Conservation (phyloP, 257 asterid species). For the Penstemon newberryi region DNA sequence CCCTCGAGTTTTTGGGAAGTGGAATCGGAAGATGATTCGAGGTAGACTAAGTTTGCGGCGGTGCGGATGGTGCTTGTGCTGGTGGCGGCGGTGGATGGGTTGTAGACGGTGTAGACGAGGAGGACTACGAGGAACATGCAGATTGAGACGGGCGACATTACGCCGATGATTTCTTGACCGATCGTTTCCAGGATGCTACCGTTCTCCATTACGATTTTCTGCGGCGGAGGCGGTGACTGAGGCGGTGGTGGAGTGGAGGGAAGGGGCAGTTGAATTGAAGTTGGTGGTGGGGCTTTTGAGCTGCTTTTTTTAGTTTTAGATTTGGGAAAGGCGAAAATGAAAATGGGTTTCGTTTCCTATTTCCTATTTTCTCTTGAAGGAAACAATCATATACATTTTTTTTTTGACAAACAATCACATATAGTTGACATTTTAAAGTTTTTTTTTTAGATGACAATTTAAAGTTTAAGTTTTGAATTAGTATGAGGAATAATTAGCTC, state of each 20-base stretch:
- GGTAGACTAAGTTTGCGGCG: conserved; percentile 86
- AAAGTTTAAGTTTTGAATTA: no score
- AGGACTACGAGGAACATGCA: conserved; percentile 95
- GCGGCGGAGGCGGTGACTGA: conserved; percentile 18
- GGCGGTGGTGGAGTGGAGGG: neutral
- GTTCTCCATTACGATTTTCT: conserved; percentile 47
- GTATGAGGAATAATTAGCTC: no score
- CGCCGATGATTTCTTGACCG: conserved; percentile 81
- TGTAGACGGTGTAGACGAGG: conserved; percentile 68
- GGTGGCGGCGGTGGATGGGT: conserved; percentile 47
- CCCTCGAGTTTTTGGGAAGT: conserved; percentile 80
- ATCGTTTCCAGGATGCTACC: conserved; percentile 76
- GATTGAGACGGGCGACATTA: conserved; percentile 94
- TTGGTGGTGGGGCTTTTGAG: conserved; percentile 20
- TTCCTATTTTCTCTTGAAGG: no score
- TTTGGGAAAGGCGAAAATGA: neutral
- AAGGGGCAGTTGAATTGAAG: conserved; percentile 1
- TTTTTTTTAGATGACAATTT: no score
- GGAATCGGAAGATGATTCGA: conserved; percentile 74
- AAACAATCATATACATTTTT: no score
- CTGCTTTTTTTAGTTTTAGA: neutral
- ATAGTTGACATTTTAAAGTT: no score
- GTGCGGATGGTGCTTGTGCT: conserved; percentile 53
- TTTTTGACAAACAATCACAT: no score
- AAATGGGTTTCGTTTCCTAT: neutral